A percentile compares a stretch with the other conserved stretches of the same genome.
phyloP scores from a whole-genome alignment of 169 alveolate species.

The Plasmodium coatneyi region DNA sequence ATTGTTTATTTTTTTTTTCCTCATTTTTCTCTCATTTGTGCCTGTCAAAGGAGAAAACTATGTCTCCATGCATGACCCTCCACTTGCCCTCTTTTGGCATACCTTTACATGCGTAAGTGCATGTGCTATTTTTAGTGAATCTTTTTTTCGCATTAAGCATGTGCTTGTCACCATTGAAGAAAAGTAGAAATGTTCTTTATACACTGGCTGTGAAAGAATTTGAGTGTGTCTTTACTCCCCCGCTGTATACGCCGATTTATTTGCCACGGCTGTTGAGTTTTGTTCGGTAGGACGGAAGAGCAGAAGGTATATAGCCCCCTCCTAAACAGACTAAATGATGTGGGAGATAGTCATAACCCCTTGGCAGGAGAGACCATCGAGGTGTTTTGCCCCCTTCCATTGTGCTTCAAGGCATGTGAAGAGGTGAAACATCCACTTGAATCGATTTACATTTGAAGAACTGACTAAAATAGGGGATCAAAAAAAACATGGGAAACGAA shows the following conservation, averaged over 20 bases:
- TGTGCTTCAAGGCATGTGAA: neutral
- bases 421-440: neutral
- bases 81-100: neutral
- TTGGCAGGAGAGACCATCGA: neutral
- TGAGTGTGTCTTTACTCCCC: neutral
- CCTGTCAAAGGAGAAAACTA: neutral
- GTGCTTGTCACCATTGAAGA: neutral
- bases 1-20: neutral
- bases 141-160: neutral
- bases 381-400: neutral
- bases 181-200: neutral
- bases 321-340: neutral
- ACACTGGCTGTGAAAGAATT: neutral
- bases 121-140: neutral
- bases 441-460: neutral
- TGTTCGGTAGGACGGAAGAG: neutral
- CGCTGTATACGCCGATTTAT: neutral
- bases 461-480: neutral
- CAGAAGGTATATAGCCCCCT: neutral
- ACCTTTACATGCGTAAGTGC: neutral
- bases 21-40: neutral
- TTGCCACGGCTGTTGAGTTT: neutral
- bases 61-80: neutral
- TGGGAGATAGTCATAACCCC: neutral
- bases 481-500: conserved; percentile 44